Percentiles rank a stretch among this genome's conserved stretches.
Conservation (phyloP, 2,329 filamentous ascomycete genomes). For the Talaromyces amestolkiae region DNA sequence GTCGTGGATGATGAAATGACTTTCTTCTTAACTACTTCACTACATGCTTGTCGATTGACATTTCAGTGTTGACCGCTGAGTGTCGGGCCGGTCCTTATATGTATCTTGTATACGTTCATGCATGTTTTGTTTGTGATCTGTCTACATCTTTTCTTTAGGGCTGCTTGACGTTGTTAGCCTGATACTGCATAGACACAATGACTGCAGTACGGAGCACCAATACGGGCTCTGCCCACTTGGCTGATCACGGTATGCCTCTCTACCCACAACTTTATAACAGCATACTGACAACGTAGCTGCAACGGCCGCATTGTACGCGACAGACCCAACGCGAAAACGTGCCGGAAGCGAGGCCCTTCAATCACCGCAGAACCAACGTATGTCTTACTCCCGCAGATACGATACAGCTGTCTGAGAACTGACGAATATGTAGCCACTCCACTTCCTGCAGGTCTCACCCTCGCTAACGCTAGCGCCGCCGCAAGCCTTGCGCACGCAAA, state of each 20-base stretch:
- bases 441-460: conserved; percentile 54
- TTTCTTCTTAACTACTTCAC: not conserved
- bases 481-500: conserved; percentile 71
- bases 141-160: not conserved
- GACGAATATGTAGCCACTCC: conserved; percentile 27
- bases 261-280: not conserved
- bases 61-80: not conserved
- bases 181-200: conserved; percentile 5
- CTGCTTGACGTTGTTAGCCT: not conserved
- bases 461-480: conserved; percentile 68
- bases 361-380: conserved; percentile 11
- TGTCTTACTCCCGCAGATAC: not conserved
- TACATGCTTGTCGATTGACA: too few relatives aligned
- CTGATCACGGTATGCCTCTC: conserved; percentile 19
- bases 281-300: conserved; percentile 45
- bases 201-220: conserved; percentile 13
- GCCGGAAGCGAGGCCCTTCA: conserved; percentile 12
- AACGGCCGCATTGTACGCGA: conserved; percentile 60
- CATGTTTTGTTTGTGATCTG: not conserved
- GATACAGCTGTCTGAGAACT: not conserved
- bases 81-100: not conserved
- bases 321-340: conserved; percentile 39
- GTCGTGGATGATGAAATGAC: conserved; percentile 4
- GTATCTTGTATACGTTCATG: not conserved
- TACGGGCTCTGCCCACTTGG: conserved; percentile 8